Percentiles rank a stretch among this genome's conserved stretches.
phyloP scores from a whole-genome alignment of 129 eudicot species.

The Rutidosis leptorrhynchoides region DNA sequence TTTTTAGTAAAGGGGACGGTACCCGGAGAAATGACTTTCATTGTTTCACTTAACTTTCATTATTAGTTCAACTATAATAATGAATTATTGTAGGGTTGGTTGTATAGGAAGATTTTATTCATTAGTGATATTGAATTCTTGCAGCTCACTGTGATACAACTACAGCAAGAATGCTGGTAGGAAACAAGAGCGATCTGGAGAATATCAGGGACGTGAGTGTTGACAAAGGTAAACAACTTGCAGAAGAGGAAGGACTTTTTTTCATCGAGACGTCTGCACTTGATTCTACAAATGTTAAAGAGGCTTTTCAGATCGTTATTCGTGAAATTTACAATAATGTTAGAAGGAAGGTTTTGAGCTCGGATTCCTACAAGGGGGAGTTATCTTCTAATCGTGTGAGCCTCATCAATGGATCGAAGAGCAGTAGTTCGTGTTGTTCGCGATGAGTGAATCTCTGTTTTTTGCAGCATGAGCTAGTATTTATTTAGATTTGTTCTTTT shows the following conservation, averaged over 20 bases:
- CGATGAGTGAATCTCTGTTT: slow-evolving; percentile 30
- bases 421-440: slow-evolving; percentile 51
- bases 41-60: not conserved
- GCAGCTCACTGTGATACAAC: slow-evolving; percentile 91
- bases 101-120: not conserved
- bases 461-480: slow-evolving; percentile 16
- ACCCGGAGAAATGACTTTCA: too few species aligned
- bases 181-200: slow-evolving; percentile 82
- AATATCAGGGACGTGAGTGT: slow-evolving; percentile 66
- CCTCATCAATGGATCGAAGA: slow-evolving; percentile 44
- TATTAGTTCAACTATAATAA: not conserved
- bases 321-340: slow-evolving; percentile 58
- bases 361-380: slow-evolving; percentile 77
- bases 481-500: not conserved
- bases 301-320: slow-evolving; percentile 79
- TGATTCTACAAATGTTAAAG: slow-evolving; percentile 65
- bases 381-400: slow-evolving; percentile 70
- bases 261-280: slow-evolving; percentile 92
- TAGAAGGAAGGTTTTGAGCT: slow-evolving; percentile 70
- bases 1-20: too few species aligned
- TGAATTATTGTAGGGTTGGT: not conserved
- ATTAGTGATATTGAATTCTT: slow-evolving; percentile 9
- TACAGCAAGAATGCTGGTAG: slow-evolving; percentile 73
- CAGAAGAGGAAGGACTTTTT: slow-evolving; percentile 81
- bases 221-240: slow-evolving; percentile 73